Percentiles rank a stretch among this genome's conserved stretches.
phyloP scores from a whole-genome alignment of 352 stramenopile species.

The Phytophthora citricola region DNA sequence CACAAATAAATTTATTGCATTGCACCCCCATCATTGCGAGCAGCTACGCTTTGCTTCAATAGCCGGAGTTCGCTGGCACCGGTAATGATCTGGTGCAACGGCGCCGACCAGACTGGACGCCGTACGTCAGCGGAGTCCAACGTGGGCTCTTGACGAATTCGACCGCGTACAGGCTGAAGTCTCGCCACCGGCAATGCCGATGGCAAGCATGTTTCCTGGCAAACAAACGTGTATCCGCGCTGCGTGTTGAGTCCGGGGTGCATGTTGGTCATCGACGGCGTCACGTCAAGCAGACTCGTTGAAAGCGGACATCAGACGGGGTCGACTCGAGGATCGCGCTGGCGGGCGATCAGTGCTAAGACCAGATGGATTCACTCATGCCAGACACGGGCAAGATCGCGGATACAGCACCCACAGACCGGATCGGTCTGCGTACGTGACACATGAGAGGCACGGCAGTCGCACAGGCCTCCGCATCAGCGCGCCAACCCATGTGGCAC shows the following conservation, averaged over 20 bases:
- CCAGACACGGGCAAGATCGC: constrained; percentile 14
- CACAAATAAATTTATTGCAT: constrained; percentile 29
- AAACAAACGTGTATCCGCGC: not conserved
- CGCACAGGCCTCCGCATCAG: not conserved
- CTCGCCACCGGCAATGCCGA: not conserved
- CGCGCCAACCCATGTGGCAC: constrained; percentile 5
- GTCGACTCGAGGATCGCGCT: constrained; percentile 1
- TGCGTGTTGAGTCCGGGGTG: not conserved
- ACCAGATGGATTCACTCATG: constrained; percentile 31
- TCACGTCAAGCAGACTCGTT: constrained; percentile 24
- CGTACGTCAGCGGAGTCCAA: not conserved
- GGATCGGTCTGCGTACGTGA: constrained; percentile 12
- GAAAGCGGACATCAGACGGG: constrained; percentile 19
- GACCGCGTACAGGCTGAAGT: not conserved
- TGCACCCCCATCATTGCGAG: not conserved
- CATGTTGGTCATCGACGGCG: constrained; percentile 22
- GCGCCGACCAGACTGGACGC: no score
- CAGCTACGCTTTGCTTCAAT: no score
- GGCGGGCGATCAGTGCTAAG: constrained; percentile 29
- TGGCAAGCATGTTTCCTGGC: no score
- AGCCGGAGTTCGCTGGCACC: no score
- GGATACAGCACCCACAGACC: constrained; percentile 8
- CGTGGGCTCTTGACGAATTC: not conserved
- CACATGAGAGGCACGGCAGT: constrained; percentile 13
- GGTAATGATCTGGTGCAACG: no score